Conservation (phyloP, 106 monocot genomes). For the Dendrobium officinale region DNA sequence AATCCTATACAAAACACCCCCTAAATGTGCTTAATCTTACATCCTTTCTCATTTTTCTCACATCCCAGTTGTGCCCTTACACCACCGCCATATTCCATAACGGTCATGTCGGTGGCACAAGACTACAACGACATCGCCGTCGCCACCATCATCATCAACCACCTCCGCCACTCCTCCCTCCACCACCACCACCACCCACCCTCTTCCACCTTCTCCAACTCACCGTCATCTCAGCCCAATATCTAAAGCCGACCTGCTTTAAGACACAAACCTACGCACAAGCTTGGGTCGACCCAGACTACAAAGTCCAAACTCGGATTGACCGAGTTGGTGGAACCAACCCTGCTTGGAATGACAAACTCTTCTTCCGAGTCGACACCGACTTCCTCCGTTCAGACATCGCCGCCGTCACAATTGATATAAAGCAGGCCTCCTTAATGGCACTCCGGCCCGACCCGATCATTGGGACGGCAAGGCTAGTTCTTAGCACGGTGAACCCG, state of each 20-base stretch:
- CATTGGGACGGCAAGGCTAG: constrained; percentile 34
- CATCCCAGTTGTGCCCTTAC: not conserved
- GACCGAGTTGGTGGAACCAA: constrained; percentile 1
- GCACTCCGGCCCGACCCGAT: constrained; percentile 23
- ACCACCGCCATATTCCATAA: not conserved
- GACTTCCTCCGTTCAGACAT: constrained; percentile 7
- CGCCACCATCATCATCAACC: not conserved
- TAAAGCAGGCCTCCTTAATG: constrained; percentile 10
- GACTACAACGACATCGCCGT: not conserved
- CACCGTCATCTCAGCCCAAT: constrained; percentile 12
- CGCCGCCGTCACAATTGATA: constrained; percentile 16
- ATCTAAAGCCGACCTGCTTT: not conserved
- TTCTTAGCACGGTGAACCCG: constrained; percentile 5
- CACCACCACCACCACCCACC: not conserved
- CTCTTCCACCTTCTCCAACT: constrained; percentile 8
- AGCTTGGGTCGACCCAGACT: not conserved
- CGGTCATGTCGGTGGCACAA: not conserved
- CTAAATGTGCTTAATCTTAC: not conserved
- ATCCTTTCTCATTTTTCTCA: not conserved
- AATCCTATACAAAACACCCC: too few relatives aligned
- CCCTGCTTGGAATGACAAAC: constrained; percentile 19
- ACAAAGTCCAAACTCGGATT: constrained; percentile 10
- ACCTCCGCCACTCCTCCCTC: not conserved
- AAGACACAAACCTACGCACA: not conserved
- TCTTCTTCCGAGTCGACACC: constrained; percentile 14